Conservation (phyloP, 192 early-diverging fungal genomes). For the Cetraspora pellucida region DNA sequence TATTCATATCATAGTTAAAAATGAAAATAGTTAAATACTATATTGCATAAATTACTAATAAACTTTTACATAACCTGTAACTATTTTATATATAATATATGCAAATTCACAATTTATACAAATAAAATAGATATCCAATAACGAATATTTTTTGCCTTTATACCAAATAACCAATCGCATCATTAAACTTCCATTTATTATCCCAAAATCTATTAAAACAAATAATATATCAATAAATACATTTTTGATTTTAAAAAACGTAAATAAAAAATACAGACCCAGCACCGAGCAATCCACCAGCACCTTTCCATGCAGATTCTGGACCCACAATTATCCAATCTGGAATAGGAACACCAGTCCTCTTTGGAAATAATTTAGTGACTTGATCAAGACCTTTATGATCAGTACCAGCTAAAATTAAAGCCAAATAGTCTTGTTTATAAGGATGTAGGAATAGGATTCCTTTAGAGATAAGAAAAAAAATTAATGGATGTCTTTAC, state of each 20-base stretch:
- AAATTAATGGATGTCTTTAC: not conserved
- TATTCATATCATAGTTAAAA: no score
- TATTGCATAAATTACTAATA: no score
- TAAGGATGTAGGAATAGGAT: slow-evolving; percentile 50
- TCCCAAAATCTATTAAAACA: slow-evolving; percentile 35
- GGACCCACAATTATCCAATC: slow-evolving; percentile 58
- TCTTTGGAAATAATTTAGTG: slow-evolving; percentile 49
- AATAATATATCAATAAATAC: not conserved
- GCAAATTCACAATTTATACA: no score
- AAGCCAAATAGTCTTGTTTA: slow-evolving; percentile 36
- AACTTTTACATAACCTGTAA: no score
- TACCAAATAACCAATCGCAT: slow-evolving; percentile 33
- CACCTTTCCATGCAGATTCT: slow-evolving; percentile 49
- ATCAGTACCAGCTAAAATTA: slow-evolving; percentile 52
- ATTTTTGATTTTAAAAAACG: not conserved
- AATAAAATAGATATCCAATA: no score
- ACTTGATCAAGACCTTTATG: slow-evolving; percentile 43
- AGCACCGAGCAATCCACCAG: slow-evolving; percentile 55
- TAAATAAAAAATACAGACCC: slow-evolving; percentile 41
- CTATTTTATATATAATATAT: no score
- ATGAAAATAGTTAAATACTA: no score
- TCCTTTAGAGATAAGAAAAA: slow-evolving; percentile 28
- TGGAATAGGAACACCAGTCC: slow-evolving; percentile 53
- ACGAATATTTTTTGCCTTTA: not conserved
- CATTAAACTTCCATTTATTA: slow-evolving; percentile 35